A percentile compares a stretch with the other conserved stretches of the same genome.
These are phyloP conservation scores for Cicer arietinum DNA, from an alignment of 306 rosid species.

Conservation along the genomic window DNA sequence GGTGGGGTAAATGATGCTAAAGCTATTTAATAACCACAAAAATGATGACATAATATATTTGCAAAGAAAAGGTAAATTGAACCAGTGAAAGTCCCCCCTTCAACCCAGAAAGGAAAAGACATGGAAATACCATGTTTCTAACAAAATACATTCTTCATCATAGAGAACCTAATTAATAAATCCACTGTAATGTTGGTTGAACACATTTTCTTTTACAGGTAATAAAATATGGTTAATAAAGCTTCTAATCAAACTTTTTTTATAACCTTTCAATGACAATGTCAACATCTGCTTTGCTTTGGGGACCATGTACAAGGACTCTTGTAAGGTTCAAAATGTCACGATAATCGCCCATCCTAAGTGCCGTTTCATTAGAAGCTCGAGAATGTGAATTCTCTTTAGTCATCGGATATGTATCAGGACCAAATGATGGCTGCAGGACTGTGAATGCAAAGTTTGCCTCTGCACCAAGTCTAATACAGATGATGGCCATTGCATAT, in stretches of 20 bases:
- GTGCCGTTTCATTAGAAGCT: constrained; percentile 69
- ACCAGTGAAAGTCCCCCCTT: neutral
- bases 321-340: constrained; percentile 93
- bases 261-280: constrained; percentile 77
- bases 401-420: constrained; percentile 38
- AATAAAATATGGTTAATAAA: constrained; percentile 10
- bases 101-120: constrained; percentile 14
- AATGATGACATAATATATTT: neutral
- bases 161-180: neutral
- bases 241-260: constrained; percentile 3
- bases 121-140: neutral
- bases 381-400: constrained; percentile 56
- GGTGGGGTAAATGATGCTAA: constrained; percentile 25
- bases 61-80: constrained; percentile 6
- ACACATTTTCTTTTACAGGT: constrained; percentile 12
- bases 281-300: constrained; percentile 90
- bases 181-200: constrained; percentile 17
- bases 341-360: constrained; percentile 84
- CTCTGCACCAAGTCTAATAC: constrained; percentile 69
- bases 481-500: constrained; percentile 84
- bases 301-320: constrained; percentile 81
- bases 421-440: constrained; percentile 51
- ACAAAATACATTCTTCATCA: constrained; percentile 13
- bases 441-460: constrained; percentile 54
- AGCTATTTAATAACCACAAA: constrained; percentile 4